A percentile compares a stretch with the other conserved stretches of the same genome.
Conservation (phyloP, 805 yeast genomes). For the Hanseniaspora meyeri region DNA sequence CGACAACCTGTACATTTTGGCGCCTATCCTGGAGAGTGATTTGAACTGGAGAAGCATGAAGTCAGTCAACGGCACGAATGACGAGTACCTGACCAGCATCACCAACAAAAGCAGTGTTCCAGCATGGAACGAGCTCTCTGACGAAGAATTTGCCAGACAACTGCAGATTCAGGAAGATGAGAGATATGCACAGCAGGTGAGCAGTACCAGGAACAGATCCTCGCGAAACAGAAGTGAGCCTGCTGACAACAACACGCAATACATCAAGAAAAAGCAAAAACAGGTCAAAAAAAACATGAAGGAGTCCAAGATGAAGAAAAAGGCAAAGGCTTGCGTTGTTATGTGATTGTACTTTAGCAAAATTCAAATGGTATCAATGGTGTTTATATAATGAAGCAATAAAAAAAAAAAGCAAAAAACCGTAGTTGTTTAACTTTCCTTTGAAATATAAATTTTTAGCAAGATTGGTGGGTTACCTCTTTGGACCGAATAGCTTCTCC, state of each 20-base stretch:
- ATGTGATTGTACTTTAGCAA: not conserved
- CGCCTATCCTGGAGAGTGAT: conserved; percentile 58
- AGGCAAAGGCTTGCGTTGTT: not conserved
- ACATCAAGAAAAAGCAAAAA: conserved; percentile 13
- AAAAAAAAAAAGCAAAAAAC: not conserved
- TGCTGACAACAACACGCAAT: not conserved
- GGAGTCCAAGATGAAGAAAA: conserved; percentile 2
- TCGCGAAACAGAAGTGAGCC: not conserved
- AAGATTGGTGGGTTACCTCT: not conserved
- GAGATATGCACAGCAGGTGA: conserved; percentile 32
- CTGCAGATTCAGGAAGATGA: conserved; percentile 47
- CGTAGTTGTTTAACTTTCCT: not conserved
- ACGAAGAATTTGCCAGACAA: conserved; percentile 34
- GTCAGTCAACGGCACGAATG: conserved; percentile 57
- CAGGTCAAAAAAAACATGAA: conserved; percentile 10
- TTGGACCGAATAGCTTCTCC: conserved; percentile 20
- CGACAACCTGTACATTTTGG: conserved; percentile 45
- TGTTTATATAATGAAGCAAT: not conserved
- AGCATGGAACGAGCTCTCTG: conserved; percentile 18
- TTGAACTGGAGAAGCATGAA: conserved; percentile 74
- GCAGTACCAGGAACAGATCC: conserved; percentile 19
- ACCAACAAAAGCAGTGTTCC: not conserved
- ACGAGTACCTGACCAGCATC: conserved; percentile 37
- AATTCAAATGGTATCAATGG: not conserved
- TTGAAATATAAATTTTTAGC: not conserved